Evolutionary conservation across 2,329 filamentous ascomycete genomes (phyloP), one percentile per base, ranked within the genome.

Genomic region (Moelleriella libera): DNA sequence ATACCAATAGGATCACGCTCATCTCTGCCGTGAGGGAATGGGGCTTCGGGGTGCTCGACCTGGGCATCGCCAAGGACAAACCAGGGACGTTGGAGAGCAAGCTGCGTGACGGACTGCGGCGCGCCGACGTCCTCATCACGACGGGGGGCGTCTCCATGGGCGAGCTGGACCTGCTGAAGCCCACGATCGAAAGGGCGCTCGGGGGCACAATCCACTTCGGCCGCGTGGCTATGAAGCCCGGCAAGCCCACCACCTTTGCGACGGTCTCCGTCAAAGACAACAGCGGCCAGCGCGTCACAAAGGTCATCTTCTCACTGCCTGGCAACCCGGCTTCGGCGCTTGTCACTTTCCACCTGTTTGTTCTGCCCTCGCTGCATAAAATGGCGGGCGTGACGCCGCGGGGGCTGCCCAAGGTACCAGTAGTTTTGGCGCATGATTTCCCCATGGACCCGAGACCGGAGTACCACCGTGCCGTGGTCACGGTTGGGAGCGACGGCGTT

Each of bases 91-190:
- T 98, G 1, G 90, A 97, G 60, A 71, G 83, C 57, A 80, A 75
- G 2, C 74, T 98, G 8, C 82, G 89, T 2, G 74, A 78, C 49
- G 87, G 84, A 1, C 70, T 97, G 51, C 76, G 85, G 21, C 70
- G 71, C 44, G 81, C 82, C 30, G 89, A 96, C 58, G 69, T 97
- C 10, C 75, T 98, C 49, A 80, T 98, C 58, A 97, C 92, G 12
- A 90, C 85, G 0, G 92, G 92, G 28, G 92, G 92, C 44, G 92
- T 97, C 21, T 94, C 87, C 8, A 98, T 98, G 92, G 92, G 92
- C 48, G 92, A 98, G 66, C 79, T 96, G 2, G 92, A 98, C 63
- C 81, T 98, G 6, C 78, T 98, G 21, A 98, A 98, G 63, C 90
- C 92, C 0, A 97, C 90, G 0, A 86, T 98, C 57, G 92, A 97